Percentiles rank a stretch among this genome's conserved stretches.
These are phyloP conservation scores for Mortierella antarctica DNA, from an alignment of 192 early-diverging fungal genomes.

Conservation along the genomic window DNA sequence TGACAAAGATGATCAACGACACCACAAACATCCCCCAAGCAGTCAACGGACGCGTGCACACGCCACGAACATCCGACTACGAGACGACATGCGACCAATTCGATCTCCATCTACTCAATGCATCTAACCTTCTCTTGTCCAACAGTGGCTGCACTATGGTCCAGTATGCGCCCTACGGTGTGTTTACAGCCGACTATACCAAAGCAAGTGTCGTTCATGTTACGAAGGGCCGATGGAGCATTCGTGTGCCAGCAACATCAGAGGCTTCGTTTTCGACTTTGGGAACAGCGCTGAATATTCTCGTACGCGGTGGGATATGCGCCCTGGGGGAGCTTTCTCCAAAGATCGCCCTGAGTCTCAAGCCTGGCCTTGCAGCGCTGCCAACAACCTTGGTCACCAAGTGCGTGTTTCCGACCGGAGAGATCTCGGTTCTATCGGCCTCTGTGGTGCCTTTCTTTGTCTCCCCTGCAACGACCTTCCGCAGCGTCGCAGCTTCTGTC, in stretches of 20 bases:
- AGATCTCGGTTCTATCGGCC: not conserved
- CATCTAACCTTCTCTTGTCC: not conserved
- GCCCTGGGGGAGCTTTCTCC: too few species aligned
- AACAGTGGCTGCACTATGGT: constrained; percentile 1
- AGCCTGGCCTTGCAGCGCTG: too few species aligned
- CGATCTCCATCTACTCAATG: not conserved
- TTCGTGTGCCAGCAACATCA: too few species aligned
- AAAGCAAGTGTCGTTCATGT: not conserved
- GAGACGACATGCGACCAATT: constrained; percentile 2
- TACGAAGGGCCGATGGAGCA: constrained; percentile 3
- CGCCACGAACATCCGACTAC: not conserved
- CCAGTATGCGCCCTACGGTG: too few species aligned
- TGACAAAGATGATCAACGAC: not conserved
- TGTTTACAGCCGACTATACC: too few species aligned
- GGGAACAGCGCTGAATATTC: too few species aligned
- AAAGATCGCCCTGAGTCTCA: too few species aligned
- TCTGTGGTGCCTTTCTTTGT: constrained; percentile 6
- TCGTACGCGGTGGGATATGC: too few species aligned
- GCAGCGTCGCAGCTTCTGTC: not conserved
- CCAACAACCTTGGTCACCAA: constrained; percentile 18
- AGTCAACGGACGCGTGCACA: not conserved
- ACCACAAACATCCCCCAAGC: constrained; percentile 5
- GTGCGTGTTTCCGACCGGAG: constrained; percentile 3
- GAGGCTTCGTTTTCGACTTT: too few species aligned
- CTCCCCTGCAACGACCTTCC: not conserved